Evolutionary conservation across 148 eudicot genomes (phyloP), one percentile per base, ranked within the genome.

Genomic region (Talinum fruticosum): DNA sequence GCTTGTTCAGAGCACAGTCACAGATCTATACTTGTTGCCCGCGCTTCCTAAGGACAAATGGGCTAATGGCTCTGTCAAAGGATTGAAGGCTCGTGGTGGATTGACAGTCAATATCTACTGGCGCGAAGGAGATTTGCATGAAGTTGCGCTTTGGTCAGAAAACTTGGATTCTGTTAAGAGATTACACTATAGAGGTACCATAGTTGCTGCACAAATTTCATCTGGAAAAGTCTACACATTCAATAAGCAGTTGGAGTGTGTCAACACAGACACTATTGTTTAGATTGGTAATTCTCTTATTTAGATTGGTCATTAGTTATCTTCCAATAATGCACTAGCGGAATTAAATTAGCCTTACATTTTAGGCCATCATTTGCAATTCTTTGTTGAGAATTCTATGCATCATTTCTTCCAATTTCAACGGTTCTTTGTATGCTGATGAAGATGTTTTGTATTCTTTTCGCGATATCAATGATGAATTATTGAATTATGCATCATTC

Each of bases 31-130:
- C 84, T 77, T 94, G 73, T 91, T 94, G 34, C 98, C 97, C 13
- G 97, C 97, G 38, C 92, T 92, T 73, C 98, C 97, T 10, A 84
- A 83, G 29, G 92, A 89, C 47, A 92, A 92, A 79, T 94, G 97
- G 98, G 74, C 87, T 0, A 89, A 85, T 35, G 98, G 98, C 8
- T 92, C 92, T 59, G 90, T 89, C 64, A 90, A 88, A 85, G 98
- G 98, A 29, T 82, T 94, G 84, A 90, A 88, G 83, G 98, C 97
- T 0, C 89, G 95, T 0, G 97, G 97, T 13, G 92, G 90, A 34
- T 67, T 92, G 26, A 92, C 97, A 0, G 92, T 92, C 34, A 85
- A 85, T 73, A 84, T 94, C 28, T 89, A 90, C 86, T 94, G 98
- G 97, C 84, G 51, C 10, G 88, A 88, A 76, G 96, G 98, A 66